phyloP scores from a whole-genome alignment of 2,329 filamentous ascomycete genomes.

The Coniochaeta sp. region DNA sequence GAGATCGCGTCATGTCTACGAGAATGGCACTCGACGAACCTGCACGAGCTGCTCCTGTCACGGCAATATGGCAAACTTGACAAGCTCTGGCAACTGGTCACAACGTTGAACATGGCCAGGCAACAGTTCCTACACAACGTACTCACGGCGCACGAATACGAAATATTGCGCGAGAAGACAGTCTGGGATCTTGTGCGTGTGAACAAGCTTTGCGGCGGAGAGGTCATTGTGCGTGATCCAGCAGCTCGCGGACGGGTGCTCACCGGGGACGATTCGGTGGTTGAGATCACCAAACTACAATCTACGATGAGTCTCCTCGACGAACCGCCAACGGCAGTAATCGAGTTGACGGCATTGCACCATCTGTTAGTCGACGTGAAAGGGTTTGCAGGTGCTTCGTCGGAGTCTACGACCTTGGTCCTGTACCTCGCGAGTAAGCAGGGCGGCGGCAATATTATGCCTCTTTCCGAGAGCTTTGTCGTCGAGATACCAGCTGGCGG shows the following conservation, averaged over 20 bases:
- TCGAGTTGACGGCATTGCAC: conserved; percentile 67
- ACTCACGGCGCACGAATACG: conserved; percentile 77
- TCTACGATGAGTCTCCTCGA: conserved; percentile 93
- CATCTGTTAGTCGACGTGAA: conserved; percentile 80
- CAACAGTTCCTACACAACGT: conserved; percentile 93
- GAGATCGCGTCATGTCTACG: conserved; percentile 94
- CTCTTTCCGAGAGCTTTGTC: conserved; percentile 76
- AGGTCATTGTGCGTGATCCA: conserved; percentile 92
- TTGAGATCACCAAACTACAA: conserved; percentile 85
- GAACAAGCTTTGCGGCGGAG: conserved; percentile 88
- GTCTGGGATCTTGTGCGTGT: conserved; percentile 93
- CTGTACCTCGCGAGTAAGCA: conserved; percentile 71
- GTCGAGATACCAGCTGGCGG: conserved; percentile 72
- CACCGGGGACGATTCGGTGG: conserved; percentile 86
- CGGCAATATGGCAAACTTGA: conserved; percentile 77
- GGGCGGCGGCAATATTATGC: conserved; percentile 52
- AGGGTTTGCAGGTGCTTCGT: conserved; percentile 68
- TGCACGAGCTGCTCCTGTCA: conserved; percentile 82
- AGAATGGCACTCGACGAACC: conserved; percentile 97
- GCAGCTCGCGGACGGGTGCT: conserved; percentile 74
- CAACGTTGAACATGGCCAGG: conserved; percentile 74
- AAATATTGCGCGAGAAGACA: conserved; percentile 74
- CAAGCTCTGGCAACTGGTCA: conserved; percentile 71
- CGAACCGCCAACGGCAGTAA: conserved; percentile 61
- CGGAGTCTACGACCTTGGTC: conserved; percentile 68